Evolutionary conservation across 2,329 filamentous ascomycete genomes (phyloP).

Genomic region (Pseudogymnoascus sp.): DNA sequence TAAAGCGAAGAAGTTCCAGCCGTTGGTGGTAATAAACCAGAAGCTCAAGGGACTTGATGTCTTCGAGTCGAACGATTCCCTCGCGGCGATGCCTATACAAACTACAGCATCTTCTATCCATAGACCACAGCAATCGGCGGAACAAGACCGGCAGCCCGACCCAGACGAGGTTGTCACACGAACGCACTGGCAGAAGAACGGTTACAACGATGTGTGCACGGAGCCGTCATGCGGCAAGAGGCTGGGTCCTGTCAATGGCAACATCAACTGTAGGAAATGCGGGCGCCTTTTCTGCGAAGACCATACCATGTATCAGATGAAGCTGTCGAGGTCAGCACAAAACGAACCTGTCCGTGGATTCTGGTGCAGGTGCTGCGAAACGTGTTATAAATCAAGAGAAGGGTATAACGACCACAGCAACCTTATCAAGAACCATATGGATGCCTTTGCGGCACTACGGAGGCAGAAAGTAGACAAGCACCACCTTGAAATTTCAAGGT

Average conservation of each 20-base stretch:
- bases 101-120: constrained; percentile 27
- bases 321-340: constrained; percentile 76
- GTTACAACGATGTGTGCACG: constrained; percentile 68
- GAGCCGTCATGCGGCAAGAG: constrained; percentile 79
- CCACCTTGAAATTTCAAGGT: constrained; percentile 75
- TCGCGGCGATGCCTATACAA: constrained; percentile 27
- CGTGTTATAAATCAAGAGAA: constrained; percentile 94
- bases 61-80: constrained; percentile 62
- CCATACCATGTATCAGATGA: constrained; percentile 99
- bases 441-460: constrained; percentile 61
- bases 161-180: constrained; percentile 85
- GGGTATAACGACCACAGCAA: constrained; percentile 89
- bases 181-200: constrained; percentile 78
- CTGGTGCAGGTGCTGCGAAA: constrained; percentile 95
- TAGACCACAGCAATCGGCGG: constrained; percentile 15
- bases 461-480: constrained; percentile 74
- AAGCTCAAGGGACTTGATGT: constrained; percentile 67
- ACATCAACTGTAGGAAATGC: constrained; percentile 87
- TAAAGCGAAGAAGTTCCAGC: constrained; percentile 68
- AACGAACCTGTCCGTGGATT: constrained; percentile 85
- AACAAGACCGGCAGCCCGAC: constrained; percentile 37
- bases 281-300: constrained; percentile 92
- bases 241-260: constrained; percentile 70
- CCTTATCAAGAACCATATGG: constrained; percentile 60
- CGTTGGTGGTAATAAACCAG: constrained; percentile 64